phyloP scores from a whole-genome alignment of 495 filamentous ascomycete genomes.

The Trichoderma reesei region DNA sequence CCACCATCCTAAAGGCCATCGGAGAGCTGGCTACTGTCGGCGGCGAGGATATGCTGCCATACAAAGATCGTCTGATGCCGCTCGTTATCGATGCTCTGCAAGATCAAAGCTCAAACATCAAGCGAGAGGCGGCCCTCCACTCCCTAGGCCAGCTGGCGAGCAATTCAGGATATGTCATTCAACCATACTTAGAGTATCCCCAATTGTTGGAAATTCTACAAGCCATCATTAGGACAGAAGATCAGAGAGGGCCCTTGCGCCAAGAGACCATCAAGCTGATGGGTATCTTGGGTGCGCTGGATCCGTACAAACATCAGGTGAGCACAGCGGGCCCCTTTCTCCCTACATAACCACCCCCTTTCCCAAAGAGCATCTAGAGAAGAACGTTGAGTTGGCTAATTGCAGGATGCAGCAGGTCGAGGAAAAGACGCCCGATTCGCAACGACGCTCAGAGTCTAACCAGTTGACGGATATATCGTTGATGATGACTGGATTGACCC shows the following conservation, averaged over 20 bases:
- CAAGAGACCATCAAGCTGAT: conserved; percentile 94
- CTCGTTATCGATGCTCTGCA: conserved; percentile 88
- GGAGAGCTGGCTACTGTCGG: conserved; percentile 90
- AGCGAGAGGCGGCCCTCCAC: conserved; percentile 82
- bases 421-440: conserved; percentile 52
- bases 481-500: conserved; percentile 95
- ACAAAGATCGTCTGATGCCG: conserved; percentile 83
- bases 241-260: conserved; percentile 63
- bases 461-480: conserved; percentile 85
- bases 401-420: conserved; percentile 43
- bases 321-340: conserved; percentile 16
- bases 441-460: conserved; percentile 49
- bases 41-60: conserved; percentile 78
- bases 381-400: conserved; percentile 40
- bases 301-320: conserved; percentile 91
- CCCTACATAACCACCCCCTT: background rate
- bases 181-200: conserved; percentile 90
- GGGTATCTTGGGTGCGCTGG: conserved; percentile 90
- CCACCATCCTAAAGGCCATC: conserved; percentile 85
- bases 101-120: conserved; percentile 77
- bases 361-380: conserved; percentile 17
- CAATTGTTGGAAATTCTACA: conserved; percentile 85
- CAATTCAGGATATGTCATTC: conserved; percentile 94
- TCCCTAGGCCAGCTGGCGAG: conserved; percentile 88
- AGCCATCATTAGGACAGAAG: conserved; percentile 84